phyloP scores from a whole-genome alignment of 768 basidiomycete species.

The Tricholoma flavovirens region DNA sequence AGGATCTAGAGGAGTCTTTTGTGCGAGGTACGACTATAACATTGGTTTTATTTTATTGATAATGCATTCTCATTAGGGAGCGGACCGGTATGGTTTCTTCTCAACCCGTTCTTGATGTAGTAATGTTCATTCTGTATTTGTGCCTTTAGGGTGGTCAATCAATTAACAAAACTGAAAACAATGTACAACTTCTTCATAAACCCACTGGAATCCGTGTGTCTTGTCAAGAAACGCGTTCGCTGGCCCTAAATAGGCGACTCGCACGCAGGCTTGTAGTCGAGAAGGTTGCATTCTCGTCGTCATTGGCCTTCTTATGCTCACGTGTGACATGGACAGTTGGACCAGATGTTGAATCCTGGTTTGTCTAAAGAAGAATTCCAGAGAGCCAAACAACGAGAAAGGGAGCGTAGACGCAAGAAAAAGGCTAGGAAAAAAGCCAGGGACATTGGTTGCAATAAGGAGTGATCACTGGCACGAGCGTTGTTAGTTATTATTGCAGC shows the following conservation, averaged over 20 bases:
- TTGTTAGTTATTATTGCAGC: background rate
- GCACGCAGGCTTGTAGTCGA: constrained; percentile 71
- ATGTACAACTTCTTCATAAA: constrained; percentile 84
- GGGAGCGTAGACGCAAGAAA: constrained; percentile 69
- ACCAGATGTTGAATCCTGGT: constrained; percentile 68
- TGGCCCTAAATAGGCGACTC: constrained; percentile 69
- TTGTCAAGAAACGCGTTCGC: constrained; percentile 85
- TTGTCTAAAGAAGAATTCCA: constrained; percentile 64
- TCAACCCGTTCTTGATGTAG: constrained; percentile 12
- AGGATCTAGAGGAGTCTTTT: constrained; percentile 83
- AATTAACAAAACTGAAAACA: constrained; percentile 91
- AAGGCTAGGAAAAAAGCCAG: constrained; percentile 69
- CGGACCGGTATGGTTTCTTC: constrained; percentile 54
- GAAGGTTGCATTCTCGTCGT: constrained; percentile 44
- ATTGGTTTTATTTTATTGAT: background rate
- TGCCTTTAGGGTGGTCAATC: constrained; percentile 78
- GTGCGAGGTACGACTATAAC: constrained; percentile 58
- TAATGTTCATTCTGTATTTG: constrained; percentile 20
- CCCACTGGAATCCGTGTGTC: constrained; percentile 83
- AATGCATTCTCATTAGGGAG: constrained; percentile 46
- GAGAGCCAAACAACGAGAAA: constrained; percentile 68
- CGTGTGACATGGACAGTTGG: constrained; percentile 45
- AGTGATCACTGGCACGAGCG: background rate
- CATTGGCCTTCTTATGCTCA: constrained; percentile 15
- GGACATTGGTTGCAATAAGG: background rate